Percentiles rank a stretch among this genome's conserved stretches.
Evolutionary conservation across 2,329 filamentous ascomycete species (phyloP).

Genomic region (Hypoxylon sp.): DNA sequence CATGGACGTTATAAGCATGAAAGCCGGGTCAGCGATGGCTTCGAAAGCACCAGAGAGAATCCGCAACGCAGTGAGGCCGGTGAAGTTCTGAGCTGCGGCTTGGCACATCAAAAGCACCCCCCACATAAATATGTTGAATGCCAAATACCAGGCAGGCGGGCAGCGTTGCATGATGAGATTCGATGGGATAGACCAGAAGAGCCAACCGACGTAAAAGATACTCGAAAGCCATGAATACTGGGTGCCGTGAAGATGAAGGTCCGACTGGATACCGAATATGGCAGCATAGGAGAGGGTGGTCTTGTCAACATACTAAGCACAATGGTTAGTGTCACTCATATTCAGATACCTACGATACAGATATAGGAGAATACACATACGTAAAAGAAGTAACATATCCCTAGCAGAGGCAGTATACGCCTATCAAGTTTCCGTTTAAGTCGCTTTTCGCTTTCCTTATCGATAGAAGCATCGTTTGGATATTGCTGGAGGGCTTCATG

Average conservation of each 20-base stretch:
- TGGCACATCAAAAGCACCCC: slow-evolving; percentile 65
- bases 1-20: slow-evolving; percentile 73
- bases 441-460: slow-evolving; percentile 19
- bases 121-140: slow-evolving; percentile 59
- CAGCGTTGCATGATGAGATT: slow-evolving; percentile 68
- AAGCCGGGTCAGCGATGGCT: slow-evolving; percentile 68
- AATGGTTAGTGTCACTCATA: neutral
- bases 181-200: slow-evolving; percentile 68
- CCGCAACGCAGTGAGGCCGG: slow-evolving; percentile 65
- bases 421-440: slow-evolving; percentile 69
- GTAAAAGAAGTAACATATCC: slow-evolving; percentile 68
- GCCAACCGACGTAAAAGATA: slow-evolving; percentile 70
- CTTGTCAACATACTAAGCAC: slow-evolving; percentile 61
- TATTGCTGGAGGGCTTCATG: slow-evolving; percentile 25
- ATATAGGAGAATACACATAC: neutral
- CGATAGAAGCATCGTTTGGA: slow-evolving; percentile 23
- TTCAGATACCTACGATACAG: neutral
- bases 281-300: slow-evolving; percentile 70
- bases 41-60: slow-evolving; percentile 69
- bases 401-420: slow-evolving; percentile 71
- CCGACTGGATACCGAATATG: slow-evolving; percentile 72
- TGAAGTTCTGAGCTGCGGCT: slow-evolving; percentile 66
- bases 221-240: slow-evolving; percentile 69
- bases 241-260: slow-evolving; percentile 66
- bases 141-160: slow-evolving; percentile 53